These are phyloP conservation scores for Mortierella sp. DNA, from an alignment of 371 early-diverging fungal genomes.

Conservation along the genomic window DNA sequence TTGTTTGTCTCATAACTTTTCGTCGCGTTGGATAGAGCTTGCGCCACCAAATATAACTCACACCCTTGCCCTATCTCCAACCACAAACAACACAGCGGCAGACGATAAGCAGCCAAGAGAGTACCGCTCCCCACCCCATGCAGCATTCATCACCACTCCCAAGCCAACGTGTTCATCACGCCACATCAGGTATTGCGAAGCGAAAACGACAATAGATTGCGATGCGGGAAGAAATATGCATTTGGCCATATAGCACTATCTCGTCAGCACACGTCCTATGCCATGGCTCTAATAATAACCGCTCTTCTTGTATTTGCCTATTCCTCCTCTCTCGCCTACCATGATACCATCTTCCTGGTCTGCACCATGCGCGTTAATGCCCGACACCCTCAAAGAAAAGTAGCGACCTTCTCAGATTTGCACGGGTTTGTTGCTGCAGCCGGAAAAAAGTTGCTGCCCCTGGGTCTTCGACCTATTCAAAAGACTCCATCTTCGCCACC, in stretches of 20 bases:
- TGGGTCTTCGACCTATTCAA: constrained; percentile 35
- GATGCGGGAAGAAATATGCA: not conserved
- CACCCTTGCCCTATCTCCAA: not conserved
- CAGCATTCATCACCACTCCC: not conserved
- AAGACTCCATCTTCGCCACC: not conserved
- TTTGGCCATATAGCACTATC: not conserved
- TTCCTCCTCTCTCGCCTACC: not conserved
- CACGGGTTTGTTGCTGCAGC: constrained; percentile 21
- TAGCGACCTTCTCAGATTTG: constrained; percentile 17
- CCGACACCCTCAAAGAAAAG: constrained; percentile 13
- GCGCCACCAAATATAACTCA: not conserved
- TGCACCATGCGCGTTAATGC: not conserved
- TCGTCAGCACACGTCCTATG: not conserved
- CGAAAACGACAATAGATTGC: not conserved
- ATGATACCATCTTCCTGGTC: not conserved
- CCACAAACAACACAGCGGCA: not conserved
- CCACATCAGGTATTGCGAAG: not conserved
- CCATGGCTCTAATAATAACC: not conserved
- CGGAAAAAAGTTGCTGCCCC: constrained; percentile 46
- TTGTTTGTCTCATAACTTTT: not conserved
- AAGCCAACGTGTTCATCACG: not conserved
- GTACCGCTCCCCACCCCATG: not conserved
- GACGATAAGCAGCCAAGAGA: not conserved
- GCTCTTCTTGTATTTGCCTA: not conserved
- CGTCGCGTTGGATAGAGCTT: not conserved